phyloP scores from a whole-genome alignment of 2,329 filamentous ascomycete genomes.

The Aspergillus pseudotamarii region DNA sequence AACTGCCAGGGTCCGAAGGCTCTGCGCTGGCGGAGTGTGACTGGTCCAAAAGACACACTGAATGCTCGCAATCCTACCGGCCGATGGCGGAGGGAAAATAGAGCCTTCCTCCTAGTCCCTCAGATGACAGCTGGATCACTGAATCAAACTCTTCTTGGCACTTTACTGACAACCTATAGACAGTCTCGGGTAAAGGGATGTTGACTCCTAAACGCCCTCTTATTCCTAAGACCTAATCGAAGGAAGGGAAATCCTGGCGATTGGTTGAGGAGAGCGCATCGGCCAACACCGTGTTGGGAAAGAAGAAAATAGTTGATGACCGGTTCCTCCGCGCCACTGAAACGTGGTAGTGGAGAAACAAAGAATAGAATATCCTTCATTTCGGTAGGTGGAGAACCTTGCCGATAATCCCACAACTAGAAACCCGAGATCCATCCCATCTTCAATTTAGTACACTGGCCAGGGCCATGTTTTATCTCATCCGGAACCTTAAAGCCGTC shows the following conservation, averaged over 20 bases:
- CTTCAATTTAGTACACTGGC: neutral
- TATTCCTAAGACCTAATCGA: neutral
- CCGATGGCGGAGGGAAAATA: neutral
- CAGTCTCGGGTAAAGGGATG: neutral
- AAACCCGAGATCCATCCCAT: neutral
- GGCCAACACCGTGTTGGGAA: neutral
- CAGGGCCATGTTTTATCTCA: neutral
- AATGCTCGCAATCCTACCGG: neutral
- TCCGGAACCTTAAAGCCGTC: neutral
- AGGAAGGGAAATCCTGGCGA: neutral
- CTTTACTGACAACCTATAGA: neutral
- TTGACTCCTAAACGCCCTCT: neutral
- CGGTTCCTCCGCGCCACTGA: neutral
- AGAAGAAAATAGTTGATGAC: neutral
- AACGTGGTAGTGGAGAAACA: slow-evolving; percentile 9
- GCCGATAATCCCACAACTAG: neutral
- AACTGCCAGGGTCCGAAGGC: slow-evolving; percentile 6
- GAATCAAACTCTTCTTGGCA: neutral
- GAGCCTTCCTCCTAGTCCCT: neutral
- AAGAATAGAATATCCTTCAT: neutral
- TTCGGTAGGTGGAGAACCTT: neutral
- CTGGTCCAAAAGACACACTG: slow-evolving; percentile 5
- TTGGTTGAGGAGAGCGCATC: neutral
- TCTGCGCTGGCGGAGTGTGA: slow-evolving; percentile 17
- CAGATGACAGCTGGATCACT: neutral